These are phyloP conservation scores for Periconia sp. DNA, from an alignment of 2,329 filamentous ascomycete species.

Conservation along the genomic window DNA sequence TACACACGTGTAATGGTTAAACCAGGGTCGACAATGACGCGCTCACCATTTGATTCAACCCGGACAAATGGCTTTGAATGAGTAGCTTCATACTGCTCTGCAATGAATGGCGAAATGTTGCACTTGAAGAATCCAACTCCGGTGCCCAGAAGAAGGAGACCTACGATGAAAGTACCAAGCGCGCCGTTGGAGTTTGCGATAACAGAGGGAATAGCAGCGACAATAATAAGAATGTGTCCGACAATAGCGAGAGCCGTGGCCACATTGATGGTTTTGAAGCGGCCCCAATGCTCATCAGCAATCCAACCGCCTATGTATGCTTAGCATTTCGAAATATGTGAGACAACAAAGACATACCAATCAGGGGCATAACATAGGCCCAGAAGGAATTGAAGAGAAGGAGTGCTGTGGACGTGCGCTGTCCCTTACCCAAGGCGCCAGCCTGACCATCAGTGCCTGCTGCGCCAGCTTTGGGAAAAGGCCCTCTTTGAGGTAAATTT, in stretches of 20 bases:
- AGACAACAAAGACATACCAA: slow-evolving; percentile 51
- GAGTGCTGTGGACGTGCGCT: slow-evolving; percentile 40
- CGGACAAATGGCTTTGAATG: slow-evolving; percentile 60
- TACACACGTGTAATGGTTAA: slow-evolving; percentile 68
- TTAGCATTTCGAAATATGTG: not conserved
- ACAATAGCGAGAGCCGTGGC: slow-evolving; percentile 51
- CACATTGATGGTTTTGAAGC: slow-evolving; percentile 63
- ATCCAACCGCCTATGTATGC: slow-evolving; percentile 40
- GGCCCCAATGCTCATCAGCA: slow-evolving; percentile 60
- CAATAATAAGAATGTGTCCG: slow-evolving; percentile 58
- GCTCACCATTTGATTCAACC: slow-evolving; percentile 58
- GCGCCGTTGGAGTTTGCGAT: slow-evolving; percentile 45
- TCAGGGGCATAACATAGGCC: slow-evolving; percentile 46
- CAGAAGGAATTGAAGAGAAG: slow-evolving; percentile 44
- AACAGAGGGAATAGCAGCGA: slow-evolving; percentile 55
- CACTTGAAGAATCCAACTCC: slow-evolving; percentile 53
- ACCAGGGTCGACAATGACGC: slow-evolving; percentile 70
- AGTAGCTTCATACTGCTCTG: slow-evolving; percentile 67
- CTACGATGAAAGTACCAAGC: slow-evolving; percentile 55
- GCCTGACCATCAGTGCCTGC: slow-evolving; percentile 34
- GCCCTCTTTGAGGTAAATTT: slow-evolving; percentile 34
- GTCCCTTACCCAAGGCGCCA: slow-evolving; percentile 40
- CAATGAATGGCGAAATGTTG: slow-evolving; percentile 63
- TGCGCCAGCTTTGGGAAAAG: slow-evolving; percentile 31
- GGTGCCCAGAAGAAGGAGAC: slow-evolving; percentile 51